Base-by-base conservation (phyloP, 306 rosid genomes). In the Malus sieversii region DNA sequence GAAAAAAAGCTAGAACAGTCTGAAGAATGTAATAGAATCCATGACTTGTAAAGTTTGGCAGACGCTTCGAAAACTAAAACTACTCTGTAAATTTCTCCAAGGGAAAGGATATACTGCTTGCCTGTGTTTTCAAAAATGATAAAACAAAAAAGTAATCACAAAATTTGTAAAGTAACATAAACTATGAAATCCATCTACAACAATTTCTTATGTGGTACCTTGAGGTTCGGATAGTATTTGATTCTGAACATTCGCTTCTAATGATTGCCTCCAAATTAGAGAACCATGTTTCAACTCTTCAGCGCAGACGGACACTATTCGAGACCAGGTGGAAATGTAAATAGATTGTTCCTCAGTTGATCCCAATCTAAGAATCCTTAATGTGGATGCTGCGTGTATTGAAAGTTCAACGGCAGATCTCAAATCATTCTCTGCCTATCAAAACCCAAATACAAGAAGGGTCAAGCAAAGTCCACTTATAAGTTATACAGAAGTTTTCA, bases 81-180 rank as follows among this genome's bases (percentile, higher is more conserved):
- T 71, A 90, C 96, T 77, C 97, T 86, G 86, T 82, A 92, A 77
- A 95, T 87, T 87, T 92, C 98, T 72, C 93, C 97, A 1, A 95
- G 96, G 80, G 97, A 88, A 71, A 72, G 75, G 65, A 95, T 68
- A 79, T 90, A 86, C 44, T 15, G 83, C 81, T 75, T 80, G 83
- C 97, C 98, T 95, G 82, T 53, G 42, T 32, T 32, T 79, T 40
- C n/a, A 66, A 42, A 69, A 71, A 78, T 77, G 77, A 65, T 57
- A 46, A 35, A 35, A 29, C n/a, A 76, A 18, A 16, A 27, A 45
- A 62, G 18, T 79, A 51, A 27, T 19, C 30, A 33, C 4, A 32
- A 44, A 19, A 57, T n/a, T 57, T 8, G 4, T 9, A 4, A 20
- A 57, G 29, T 76, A 70, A 30, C 30, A 27, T 27, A 66, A 65